These are phyloP conservation scores for Amphichorda felina DNA, from an alignment of 2,329 filamentous ascomycete species.

Conservation along the genomic window DNA sequence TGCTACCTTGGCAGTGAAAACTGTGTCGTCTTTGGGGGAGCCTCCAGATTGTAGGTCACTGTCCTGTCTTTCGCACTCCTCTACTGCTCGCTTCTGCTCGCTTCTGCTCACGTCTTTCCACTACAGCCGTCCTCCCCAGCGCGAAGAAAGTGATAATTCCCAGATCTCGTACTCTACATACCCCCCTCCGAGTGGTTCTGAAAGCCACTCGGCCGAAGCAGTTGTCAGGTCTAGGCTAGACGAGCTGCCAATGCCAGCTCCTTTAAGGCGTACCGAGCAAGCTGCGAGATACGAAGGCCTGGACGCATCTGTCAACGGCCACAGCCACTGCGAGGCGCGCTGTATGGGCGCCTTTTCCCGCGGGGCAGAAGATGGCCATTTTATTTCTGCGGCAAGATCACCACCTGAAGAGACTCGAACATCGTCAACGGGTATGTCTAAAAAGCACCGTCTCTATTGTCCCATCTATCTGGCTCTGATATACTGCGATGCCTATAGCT, in stretches of 20 bases:
- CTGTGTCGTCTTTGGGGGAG: slow-evolving; percentile 26
- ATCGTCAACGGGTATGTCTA: too few species aligned
- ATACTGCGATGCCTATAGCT: background rate
- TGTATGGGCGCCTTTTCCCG: too few species aligned
- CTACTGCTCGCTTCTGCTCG: too few species aligned
- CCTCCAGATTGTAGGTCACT: slow-evolving; percentile 23
- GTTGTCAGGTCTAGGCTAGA: slow-evolving; percentile 14
- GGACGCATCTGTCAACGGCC: background rate
- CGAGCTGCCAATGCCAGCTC: slow-evolving; percentile 4
- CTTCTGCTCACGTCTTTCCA: slow-evolving; percentile 1
- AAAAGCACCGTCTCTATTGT: too few species aligned
- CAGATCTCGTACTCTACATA: slow-evolving; percentile 17
- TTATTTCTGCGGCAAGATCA: background rate
- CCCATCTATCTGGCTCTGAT: too few species aligned
- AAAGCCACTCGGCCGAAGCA: slow-evolving; percentile 14
- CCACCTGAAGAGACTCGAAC: background rate
- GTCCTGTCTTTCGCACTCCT: too few species aligned
- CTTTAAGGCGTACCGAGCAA: too few species aligned
- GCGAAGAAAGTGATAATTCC: slow-evolving; percentile 15
- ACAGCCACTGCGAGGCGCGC: too few species aligned
- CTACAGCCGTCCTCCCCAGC: slow-evolving; percentile 15
- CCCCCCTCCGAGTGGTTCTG: slow-evolving; percentile 10
- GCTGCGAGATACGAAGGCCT: background rate
- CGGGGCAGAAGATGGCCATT: too few species aligned
- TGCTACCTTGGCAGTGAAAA: slow-evolving; percentile 37